Evolutionary conservation across 768 basidiomycete species (phyloP), one percentile per base, ranked within the genome.

Genomic region (Phanerodontia chrysosporium): DNA sequence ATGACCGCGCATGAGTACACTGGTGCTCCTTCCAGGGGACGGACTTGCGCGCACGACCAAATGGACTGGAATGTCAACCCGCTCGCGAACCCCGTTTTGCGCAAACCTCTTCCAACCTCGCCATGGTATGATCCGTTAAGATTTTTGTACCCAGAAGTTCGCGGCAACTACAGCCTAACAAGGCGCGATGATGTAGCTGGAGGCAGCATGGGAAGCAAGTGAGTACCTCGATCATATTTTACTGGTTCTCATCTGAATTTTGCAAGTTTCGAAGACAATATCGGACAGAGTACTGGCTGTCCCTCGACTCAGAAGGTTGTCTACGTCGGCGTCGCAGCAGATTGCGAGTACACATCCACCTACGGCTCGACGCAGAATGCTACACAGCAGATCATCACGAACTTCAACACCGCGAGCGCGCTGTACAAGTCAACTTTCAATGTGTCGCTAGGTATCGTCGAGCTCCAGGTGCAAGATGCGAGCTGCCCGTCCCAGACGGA

Each of bases 311-410:
- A 89, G 72, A 83, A 83, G 76, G 82, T 93, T 64, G 84, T 85
- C 25, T 92, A 87, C 69, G 86, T 94, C 84, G 93, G 93, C 25
- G 88, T 93, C 57, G 92, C 92, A 0, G 87, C 92, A 5, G 93
- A 95, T 69, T 95, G 93, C 73, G 82, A 80, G 61, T 95, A 93
- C 67, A 83, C 86, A 12, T 64, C 73, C 29, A 78, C 78, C 59
- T 90, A 90, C 65, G 86, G 83, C 29, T 79, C 80, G 2, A 75
- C 80, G 63, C 75, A 81, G 32, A 85, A 84, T 58, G 90, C 92
- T 4, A 85, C 89, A 9, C 79, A 74, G 28, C 85, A 89, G 64
- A 91, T 94, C 57, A 69, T 95, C 57, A 91, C 76, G 51, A 81
- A 84, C 62, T 92, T 87, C 85, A 94, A 94, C 69, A 81, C 82